Evolutionary conservation across 306 rosid genomes (phyloP), one percentile per base, ranked within the genome.

Genomic region (Vigna radiata): DNA sequence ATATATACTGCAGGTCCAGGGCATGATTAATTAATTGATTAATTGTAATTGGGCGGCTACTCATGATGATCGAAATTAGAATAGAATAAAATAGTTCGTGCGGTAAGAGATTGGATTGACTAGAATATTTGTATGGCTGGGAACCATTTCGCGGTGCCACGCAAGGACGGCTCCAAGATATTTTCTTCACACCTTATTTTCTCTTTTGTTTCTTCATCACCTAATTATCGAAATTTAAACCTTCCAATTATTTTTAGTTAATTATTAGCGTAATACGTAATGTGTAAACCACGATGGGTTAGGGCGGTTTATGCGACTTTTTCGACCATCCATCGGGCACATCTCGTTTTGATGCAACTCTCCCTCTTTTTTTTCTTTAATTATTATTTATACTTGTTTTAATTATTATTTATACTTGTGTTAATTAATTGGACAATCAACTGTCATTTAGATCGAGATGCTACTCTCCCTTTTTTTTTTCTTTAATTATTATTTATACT

Each of bases 61-160:
- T 67, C 27, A 25, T 25, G 27, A 25, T 25, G 27, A 25, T 25
- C 27, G 2, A 25, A 25, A 25, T 1, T 25, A 25, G 27, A 25
- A 25, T 25, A 25, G 27, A 25, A 25, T 25, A 25, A 25, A 25
- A 25, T 25, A 25, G 27, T 25, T 25, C 27, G 27, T 25, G 3
- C 27, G 3, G 1, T 25, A 19, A 19, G 27, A 25, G 2, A 25
- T 25, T 25, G 27, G 27, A 25, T 25, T 25, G 27, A 25, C 27
- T 25, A 25, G 27, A 25, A 44, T 46, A 46, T 48, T 76, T 72
- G 71, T 71, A 76, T 83, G 85, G 87, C 72, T 65, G 64, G 44
- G 84, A 80, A 85, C 58, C 56, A 8, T 50, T 85, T 68, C 18
- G 89, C 84, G 92, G 92, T 80, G 76, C 43, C 5, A 19, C 16